Evolutionary conservation across 768 basidiomycete genomes (phyloP), one percentile per base, ranked within the genome.

Genomic region (Floccularia luteovirens): DNA sequence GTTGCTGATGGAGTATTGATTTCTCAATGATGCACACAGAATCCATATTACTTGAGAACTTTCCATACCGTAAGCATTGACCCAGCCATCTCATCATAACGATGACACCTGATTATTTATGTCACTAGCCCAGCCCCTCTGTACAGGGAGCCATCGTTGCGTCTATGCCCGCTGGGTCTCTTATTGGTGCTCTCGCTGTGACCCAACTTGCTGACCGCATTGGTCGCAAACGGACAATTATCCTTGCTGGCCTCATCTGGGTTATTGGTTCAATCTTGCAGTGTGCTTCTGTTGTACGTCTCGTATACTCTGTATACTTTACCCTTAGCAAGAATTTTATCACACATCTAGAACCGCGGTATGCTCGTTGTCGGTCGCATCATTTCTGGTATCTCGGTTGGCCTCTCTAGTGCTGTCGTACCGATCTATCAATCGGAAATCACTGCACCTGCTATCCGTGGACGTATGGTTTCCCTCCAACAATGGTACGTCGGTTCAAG

Each of bases 391-490:
- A 45, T 81, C 31, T 73, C 82, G 3, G 79, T 86, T 43, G 82
- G 81, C 46, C 64, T 84, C 13, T 63, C 79, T 24, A 79, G 75
- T 46, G 70, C 75, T 23, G 68, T 81, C 25, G 82, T 86, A 4
- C 82, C 82, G 17, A 74, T 85, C 51, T 84, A 84, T 52, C 82
- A 85, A 59, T 79, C 80, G 24, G 80, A 84, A 60, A 76, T 83
- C 49, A 77, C 79, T n/a, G 70, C 76, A 3, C 82, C 82, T 13
- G 55, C 69, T 24, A 83, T 86, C 51, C 79, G 82, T 51, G 85
- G 84, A 23, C 77, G 82, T 20, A 70, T 86, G 44, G 82, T 87
- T 22, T 79, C 84, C 2, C 63, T 84, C 43, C 83, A 88, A 54
- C 84, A 88, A 68, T 86, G 82, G 75, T 63, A 40, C 21, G 48